phyloP scores from a whole-genome alignment of 768 basidiomycete species.

The Suillus subalutaceus region DNA sequence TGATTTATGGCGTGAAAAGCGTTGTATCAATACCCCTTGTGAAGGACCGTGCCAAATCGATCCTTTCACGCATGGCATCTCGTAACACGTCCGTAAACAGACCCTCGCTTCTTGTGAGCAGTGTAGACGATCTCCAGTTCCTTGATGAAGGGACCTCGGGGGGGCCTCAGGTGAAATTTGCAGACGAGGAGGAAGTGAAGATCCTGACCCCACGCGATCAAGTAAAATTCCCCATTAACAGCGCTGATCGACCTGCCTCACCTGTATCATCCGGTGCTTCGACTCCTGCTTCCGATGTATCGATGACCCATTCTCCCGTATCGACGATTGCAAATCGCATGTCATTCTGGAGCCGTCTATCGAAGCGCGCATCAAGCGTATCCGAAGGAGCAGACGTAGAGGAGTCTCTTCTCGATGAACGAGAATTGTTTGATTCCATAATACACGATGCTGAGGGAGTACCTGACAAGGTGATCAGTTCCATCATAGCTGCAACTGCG shows the following conservation, averaged over 20 bases:
- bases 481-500: constrained; percentile 61
- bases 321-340: constrained; percentile 64
- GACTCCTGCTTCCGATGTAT: constrained; percentile 51
- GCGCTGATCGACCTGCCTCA: constrained; percentile 16
- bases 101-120: constrained; percentile 45
- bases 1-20: constrained; percentile 68
- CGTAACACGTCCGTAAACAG: constrained; percentile 48
- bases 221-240: constrained; percentile 4
- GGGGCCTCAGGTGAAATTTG: constrained; percentile 56
- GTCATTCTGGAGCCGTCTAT: constrained; percentile 74
- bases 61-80: constrained; percentile 54
- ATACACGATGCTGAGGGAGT: constrained; percentile 49
- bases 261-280: constrained; percentile 54
- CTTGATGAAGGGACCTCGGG: constrained; percentile 16
- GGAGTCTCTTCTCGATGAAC: constrained; percentile 20
- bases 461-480: constrained; percentile 55
- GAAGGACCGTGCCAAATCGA: constrained; percentile 60
- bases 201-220: constrained; percentile 39
- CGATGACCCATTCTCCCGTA: constrained; percentile 50
- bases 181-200: constrained; percentile 48
- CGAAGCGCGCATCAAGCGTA: constrained; percentile 44
- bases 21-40: constrained; percentile 74
- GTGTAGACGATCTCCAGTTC: constrained; percentile 25
- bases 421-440: constrained; percentile 37
- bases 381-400: constrained; percentile 18